These are phyloP conservation scores for Begonia masoniana DNA, from an alignment of 306 rosid species.

Conservation along the genomic window DNA sequence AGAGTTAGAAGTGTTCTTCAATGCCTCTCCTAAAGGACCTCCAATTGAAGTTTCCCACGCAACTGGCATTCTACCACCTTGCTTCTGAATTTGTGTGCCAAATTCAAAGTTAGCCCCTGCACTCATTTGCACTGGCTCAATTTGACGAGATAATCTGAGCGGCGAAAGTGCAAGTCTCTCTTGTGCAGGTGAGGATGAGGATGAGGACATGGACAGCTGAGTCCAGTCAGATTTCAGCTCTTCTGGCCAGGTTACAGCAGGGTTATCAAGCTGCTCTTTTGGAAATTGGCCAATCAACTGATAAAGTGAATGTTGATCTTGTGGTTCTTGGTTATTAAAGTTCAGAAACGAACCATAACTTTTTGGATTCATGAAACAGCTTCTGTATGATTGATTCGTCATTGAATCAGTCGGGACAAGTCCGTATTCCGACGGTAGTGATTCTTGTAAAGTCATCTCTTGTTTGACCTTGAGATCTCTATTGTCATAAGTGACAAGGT, in stretches of 20 bases:
- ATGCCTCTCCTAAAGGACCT: slow-evolving; percentile 46
- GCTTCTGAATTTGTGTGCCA: slow-evolving; percentile 1
- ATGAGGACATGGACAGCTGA: slow-evolving; percentile 38
- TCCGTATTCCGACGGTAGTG: slow-evolving; percentile 25
- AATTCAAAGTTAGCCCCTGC: too few relatives aligned
- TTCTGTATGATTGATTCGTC: too few relatives aligned
- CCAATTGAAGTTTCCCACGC: slow-evolving; percentile 34
- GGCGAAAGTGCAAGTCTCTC: slow-evolving; percentile 27
- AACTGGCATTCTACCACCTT: slow-evolving; percentile 15
- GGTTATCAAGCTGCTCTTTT: slow-evolving; percentile 22
- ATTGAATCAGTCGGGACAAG: slow-evolving; percentile 27
- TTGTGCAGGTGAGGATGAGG: slow-evolving; percentile 27
- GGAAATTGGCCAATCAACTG: slow-evolving; percentile 27
- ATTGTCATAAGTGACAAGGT: too few relatives aligned
- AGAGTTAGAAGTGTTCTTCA: slow-evolving; percentile 7
- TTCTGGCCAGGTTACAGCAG: slow-evolving; percentile 29
- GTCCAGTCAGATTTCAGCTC: slow-evolving; percentile 39
- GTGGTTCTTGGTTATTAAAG: slow-evolving; percentile 20
- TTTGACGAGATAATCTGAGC: slow-evolving; percentile 25
- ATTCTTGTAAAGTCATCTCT: too few relatives aligned
- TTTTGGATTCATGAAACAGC: slow-evolving; percentile 9
- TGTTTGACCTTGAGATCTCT: too few relatives aligned
- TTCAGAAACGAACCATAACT: slow-evolving; percentile 17
- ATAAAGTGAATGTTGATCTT: slow-evolving; percentile 25
- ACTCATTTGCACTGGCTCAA: slow-evolving; percentile 24